These are phyloP conservation scores for Chrysoporthe austroafricana DNA, from an alignment of 2,329 filamentous ascomycete species.

Conservation along the genomic window DNA sequence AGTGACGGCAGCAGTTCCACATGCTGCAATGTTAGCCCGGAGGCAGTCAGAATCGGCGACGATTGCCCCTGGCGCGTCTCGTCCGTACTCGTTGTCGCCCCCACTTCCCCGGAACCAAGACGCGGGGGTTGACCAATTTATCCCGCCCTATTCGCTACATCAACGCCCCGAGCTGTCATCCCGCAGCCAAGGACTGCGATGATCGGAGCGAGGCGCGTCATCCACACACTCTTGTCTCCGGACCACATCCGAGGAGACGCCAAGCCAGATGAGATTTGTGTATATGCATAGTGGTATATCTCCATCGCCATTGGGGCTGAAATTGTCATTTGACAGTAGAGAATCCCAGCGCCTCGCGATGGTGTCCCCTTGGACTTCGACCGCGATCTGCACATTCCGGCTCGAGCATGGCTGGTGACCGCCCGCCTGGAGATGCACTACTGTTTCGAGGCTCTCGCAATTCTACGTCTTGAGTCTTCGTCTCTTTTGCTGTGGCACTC, in stretches of 20 bases:
- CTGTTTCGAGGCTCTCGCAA: not conserved
- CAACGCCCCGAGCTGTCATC: not conserved
- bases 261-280: too few relatives aligned
- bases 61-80: slow-evolving; percentile 5
- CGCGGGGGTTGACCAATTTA: slow-evolving; percentile 26
- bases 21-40: not conserved
- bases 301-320: too few relatives aligned
- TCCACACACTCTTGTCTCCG: not conserved
- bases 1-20: not conserved
- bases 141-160: slow-evolving; percentile 20
- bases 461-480: not conserved
- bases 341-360: too few relatives aligned
- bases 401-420: not conserved
- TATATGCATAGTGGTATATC: too few relatives aligned
- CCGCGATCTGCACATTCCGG: too few relatives aligned
- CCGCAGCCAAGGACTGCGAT: not conserved
- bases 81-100: not conserved
- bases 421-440: not conserved
- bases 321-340: too few relatives aligned
- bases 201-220: not conserved
- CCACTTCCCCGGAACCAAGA: slow-evolving; percentile 24
- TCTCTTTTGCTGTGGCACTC: not conserved
- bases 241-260: not conserved
- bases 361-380: too few relatives aligned
- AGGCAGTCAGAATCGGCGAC: slow-evolving; percentile 22